Base-by-base conservation (phyloP, 305 asterid genomes). In the Fraxinus baroniana region DNA sequence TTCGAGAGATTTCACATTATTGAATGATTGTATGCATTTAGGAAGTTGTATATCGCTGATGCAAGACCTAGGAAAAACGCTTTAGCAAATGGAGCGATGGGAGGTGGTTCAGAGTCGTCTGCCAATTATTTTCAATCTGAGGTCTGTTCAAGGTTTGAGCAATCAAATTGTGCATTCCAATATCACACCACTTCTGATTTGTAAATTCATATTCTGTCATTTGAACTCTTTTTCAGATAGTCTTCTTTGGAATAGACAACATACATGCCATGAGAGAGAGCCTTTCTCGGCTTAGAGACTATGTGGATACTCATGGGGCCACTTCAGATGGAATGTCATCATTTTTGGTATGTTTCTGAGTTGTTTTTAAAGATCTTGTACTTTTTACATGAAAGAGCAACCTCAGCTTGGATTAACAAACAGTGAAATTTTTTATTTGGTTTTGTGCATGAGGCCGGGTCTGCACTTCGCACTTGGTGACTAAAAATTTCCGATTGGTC, bases 21-120 rank as follows among this genome's bases (percentile, higher is more conserved):
- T 84, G 71, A 46, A 77, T 60, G 66, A 66, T 44, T 80, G 52
- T 82, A 79, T 87, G 85, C 55, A 46, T 68, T 64, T 88, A 96
- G 99, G 97, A 96, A 96, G 89, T 90, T 96, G 80, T 96, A 94
- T 84, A 96, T 96, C 62, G 97, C 97, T 87, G 99, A 96, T 89
- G 99, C 99, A 86, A 93, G 99, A 89, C 98, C 99, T 30, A 88
- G 98, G 85, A 96, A 93, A 89, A 96, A 96, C 87, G 99, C 99
- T 88, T 83, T 96, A 83, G 99, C 99, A 82, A 96, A 96, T 93
- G 99, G 99, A 82, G 99, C 99, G 77, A 94, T 96, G 99, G 99
- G 99, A 77, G 99, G 99, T 84, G 99, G 99, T 88, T 96, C 99
- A 5, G 99, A 96, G 90, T 96, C 99, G 64, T 96, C 99, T 83